Conservation (phyloP, 169 alveolate species). For the Cardiosporidium cionae region DNA sequence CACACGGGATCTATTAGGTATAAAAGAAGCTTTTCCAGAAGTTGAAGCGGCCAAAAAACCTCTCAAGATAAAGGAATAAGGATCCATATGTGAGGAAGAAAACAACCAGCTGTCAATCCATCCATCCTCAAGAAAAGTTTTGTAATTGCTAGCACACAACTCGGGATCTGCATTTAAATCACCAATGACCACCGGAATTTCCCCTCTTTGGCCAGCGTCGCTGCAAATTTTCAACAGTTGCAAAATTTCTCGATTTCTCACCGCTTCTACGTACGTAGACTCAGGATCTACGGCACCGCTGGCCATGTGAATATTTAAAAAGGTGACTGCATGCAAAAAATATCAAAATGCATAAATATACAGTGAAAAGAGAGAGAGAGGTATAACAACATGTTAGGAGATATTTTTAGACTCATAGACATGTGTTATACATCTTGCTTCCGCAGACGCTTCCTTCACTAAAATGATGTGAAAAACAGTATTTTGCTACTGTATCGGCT, state of each 20-base stretch:
- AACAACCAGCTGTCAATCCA: constrained; percentile 71
- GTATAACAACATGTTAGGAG: background rate
- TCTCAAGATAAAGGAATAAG: background rate
- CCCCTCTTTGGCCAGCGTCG: constrained; percentile 61
- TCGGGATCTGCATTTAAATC: constrained; percentile 77
- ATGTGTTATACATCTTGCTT: background rate
- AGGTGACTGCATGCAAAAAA: constrained; percentile 36
- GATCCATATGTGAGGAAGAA: background rate
- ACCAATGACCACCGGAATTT: constrained; percentile 75
- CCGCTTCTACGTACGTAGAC: constrained; percentile 65
- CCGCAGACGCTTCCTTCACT: too few species aligned
- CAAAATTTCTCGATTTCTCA: constrained; percentile 68
- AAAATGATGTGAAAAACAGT: too few species aligned
- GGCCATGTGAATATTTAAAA: constrained; percentile 77
- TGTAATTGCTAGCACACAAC: constrained; percentile 72
- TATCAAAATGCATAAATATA: background rate
- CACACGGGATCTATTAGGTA: too few species aligned
- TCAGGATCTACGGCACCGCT: constrained; percentile 79
- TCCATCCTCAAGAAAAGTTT: constrained; percentile 66
- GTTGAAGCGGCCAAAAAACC: too few species aligned
- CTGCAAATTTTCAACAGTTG: constrained; percentile 66
- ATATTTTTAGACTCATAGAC: background rate
- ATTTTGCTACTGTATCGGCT: too few species aligned
- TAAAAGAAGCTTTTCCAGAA: too few species aligned
- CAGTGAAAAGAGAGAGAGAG: background rate